Percentiles rank a stretch among this genome's conserved stretches.
These are phyloP conservation scores for Lagenaria siceraria DNA, from an alignment of 306 rosid species.

Conservation along the genomic window DNA sequence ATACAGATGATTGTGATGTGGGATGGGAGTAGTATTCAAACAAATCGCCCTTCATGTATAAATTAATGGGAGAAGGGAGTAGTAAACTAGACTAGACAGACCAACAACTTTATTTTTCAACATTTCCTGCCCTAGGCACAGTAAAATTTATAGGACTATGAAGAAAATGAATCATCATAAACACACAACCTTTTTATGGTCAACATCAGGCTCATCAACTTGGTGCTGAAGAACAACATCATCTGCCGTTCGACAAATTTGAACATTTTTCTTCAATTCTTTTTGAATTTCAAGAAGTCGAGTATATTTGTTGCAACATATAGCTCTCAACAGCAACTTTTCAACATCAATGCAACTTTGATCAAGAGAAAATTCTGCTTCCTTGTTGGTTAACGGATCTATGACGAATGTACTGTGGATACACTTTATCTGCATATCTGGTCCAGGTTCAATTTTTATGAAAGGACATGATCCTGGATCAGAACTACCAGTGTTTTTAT, in stretches of 20 bases:
- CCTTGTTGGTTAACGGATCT: slow-evolving; percentile 83
- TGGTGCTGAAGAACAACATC: slow-evolving; percentile 67
- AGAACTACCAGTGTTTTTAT: slow-evolving; percentile 46
- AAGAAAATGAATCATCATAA: slow-evolving; percentile 3
- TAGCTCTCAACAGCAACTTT: slow-evolving; percentile 76
- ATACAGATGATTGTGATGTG: neutral
- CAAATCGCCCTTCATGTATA: neutral
- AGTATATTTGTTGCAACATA: slow-evolving; percentile 81
- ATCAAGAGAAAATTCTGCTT: slow-evolving; percentile 71
- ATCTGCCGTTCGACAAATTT: slow-evolving; percentile 50
- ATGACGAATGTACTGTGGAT: slow-evolving; percentile 72
- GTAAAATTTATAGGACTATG: neutral
- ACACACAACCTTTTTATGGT: slow-evolving; percentile 39
- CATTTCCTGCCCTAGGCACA: neutral
- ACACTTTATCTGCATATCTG: slow-evolving; percentile 80
- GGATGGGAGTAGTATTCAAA: neutral
- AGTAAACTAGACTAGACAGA: neutral
- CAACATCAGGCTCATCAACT: slow-evolving; percentile 42
- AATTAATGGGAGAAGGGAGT: neutral
- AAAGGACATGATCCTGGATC: slow-evolving; percentile 63
- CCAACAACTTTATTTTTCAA: neutral
- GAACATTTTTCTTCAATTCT: slow-evolving; percentile 59
- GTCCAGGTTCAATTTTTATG: slow-evolving; percentile 85
- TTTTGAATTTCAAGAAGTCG: slow-evolving; percentile 88
- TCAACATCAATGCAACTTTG: slow-evolving; percentile 93